phyloP scores from a whole-genome alignment of 163 green algal genomes.

The Picocystis sp. region DNA sequence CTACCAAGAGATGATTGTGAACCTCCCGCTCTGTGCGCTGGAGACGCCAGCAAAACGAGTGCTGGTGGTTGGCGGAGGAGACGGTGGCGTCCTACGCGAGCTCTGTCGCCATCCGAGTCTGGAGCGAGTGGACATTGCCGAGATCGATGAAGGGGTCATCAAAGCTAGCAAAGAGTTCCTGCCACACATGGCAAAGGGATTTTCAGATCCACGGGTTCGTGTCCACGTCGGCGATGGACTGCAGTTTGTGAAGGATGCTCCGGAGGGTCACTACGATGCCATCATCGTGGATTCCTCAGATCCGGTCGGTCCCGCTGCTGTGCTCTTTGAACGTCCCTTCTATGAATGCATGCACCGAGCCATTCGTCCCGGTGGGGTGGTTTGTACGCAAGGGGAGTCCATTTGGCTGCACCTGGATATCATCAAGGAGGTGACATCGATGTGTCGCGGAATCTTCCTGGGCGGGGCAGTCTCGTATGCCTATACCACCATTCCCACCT shows the following conservation, averaged over 20 bases:
- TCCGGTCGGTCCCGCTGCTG: constrained; percentile 82
- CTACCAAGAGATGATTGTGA: constrained; percentile 99
- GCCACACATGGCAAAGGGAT: constrained; percentile 76
- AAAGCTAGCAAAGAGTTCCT: constrained; percentile 77
- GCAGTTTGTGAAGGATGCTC: constrained; percentile 53
- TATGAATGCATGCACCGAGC: constrained; percentile 85
- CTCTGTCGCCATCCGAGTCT: constrained; percentile 60
- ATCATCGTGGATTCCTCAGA: constrained; percentile 98
- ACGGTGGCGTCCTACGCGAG: constrained; percentile 92
- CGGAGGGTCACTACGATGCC: constrained; percentile 69
- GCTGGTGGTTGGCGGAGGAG: constrained; percentile 89
- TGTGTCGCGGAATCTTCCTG: constrained; percentile 68
- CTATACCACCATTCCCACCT: constrained; percentile 93
- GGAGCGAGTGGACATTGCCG: constrained; percentile 80
- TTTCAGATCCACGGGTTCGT: constrained; percentile 68
- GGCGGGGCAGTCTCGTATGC: constrained; percentile 80
- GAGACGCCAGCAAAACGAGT: constrained; percentile 56
- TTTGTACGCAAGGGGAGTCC: constrained; percentile 85
- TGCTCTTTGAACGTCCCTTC: constrained; percentile 93
- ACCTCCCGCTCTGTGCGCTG: constrained; percentile 74
- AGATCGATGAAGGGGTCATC: constrained; percentile 93
- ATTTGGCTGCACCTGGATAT: constrained; percentile 91
- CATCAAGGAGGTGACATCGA: constrained; percentile 74
- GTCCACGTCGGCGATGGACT: constrained; percentile 22
- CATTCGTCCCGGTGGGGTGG: constrained; percentile 72